Conservation (phyloP, 345 rosid genomes). For the Eucalyptus microcorys region DNA sequence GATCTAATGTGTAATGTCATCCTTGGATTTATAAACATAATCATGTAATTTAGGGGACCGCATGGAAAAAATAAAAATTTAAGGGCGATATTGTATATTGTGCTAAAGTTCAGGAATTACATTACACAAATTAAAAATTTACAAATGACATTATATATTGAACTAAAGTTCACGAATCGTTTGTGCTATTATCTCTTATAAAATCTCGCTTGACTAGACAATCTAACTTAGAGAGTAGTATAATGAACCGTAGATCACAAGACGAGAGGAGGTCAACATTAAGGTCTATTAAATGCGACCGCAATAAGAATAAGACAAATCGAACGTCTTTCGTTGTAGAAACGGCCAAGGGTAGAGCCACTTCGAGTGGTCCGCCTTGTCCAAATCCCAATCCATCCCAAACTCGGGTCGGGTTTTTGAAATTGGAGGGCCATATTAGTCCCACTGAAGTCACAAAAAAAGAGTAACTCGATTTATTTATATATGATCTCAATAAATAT, state of each 20-base stretch:
- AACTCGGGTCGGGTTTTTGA: neutral
- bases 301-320: too few relatives aligned
- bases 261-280: too few relatives aligned
- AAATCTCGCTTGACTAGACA: too few relatives aligned
- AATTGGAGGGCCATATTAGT: neutral
- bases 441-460: neutral
- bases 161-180: too few relatives aligned
- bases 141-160: too few relatives aligned
- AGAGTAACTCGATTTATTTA: neutral
- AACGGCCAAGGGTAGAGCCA: too few relatives aligned
- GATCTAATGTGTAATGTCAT: rapidly evolving
- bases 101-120: rapidly evolving
- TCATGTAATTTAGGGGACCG: neutral
- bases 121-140: too few relatives aligned
- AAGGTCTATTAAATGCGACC: too few relatives aligned
- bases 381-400: neutral
- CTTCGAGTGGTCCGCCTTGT: neutral
- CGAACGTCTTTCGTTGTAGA: too few relatives aligned
- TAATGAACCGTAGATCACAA: neutral
- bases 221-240: neutral
- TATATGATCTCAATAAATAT: neutral
- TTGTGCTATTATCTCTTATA: too few relatives aligned
- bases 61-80: neutral
- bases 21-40: too few relatives aligned
- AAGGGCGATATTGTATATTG: too few relatives aligned